Conservation (phyloP, 306 rosid species). For the Acacia melanoxylon region DNA sequence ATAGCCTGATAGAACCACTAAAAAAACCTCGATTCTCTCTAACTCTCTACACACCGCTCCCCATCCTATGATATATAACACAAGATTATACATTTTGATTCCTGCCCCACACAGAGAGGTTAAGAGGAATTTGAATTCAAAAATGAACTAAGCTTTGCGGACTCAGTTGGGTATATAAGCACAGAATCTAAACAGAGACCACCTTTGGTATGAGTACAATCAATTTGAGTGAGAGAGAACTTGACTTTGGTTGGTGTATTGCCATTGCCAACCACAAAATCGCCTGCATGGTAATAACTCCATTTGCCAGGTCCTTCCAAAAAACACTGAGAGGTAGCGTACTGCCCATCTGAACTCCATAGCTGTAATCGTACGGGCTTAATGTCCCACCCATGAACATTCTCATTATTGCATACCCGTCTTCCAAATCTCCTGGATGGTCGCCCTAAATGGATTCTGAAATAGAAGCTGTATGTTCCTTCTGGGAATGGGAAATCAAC, state of each 20-base stretch:
- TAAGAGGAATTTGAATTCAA: constrained; percentile 40
- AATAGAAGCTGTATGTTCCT: constrained; percentile 80
- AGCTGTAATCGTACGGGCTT: constrained; percentile 88
- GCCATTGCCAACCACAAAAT: constrained; percentile 66
- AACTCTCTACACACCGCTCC: constrained; percentile 18
- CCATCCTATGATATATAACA: constrained; percentile 22
- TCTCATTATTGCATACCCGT: constrained; percentile 65
- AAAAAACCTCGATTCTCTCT: constrained; percentile 35
- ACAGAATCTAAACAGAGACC: constrained; percentile 94
- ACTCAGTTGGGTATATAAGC: constrained; percentile 61
- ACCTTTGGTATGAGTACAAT: constrained; percentile 95
- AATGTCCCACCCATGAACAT: constrained; percentile 91
- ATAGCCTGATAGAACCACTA: constrained; percentile 19
- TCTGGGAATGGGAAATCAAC: constrained; percentile 88
- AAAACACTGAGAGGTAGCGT: constrained; percentile 62
- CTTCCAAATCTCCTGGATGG: constrained; percentile 76
- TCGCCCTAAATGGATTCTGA: constrained; percentile 70
- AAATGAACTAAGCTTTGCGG: constrained; percentile 55
- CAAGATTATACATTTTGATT: constrained; percentile 5
- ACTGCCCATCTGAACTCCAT: constrained; percentile 83
- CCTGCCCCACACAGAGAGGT: constrained; percentile 26
- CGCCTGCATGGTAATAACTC: constrained; percentile 75
- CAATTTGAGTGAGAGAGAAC: constrained; percentile 92
- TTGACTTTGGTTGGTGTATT: constrained; percentile 59
- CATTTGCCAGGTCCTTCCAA: constrained; percentile 72